Evolutionary conservation across 2,329 filamentous ascomycete species (phyloP).

Genomic region (Colletotrichum musicola): DNA sequence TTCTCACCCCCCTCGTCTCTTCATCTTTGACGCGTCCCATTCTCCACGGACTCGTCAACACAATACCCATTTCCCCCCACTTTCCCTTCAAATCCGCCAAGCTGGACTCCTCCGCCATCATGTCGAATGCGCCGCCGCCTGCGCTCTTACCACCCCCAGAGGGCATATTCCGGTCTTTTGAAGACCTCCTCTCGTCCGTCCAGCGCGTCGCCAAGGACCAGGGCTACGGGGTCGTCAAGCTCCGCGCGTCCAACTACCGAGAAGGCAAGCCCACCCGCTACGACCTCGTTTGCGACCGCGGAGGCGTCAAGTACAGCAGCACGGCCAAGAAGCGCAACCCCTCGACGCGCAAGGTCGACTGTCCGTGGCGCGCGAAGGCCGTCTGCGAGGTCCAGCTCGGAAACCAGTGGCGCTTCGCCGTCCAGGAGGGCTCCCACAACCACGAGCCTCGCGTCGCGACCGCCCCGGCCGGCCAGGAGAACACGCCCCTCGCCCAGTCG

Average conservation of each 20-base stretch:
- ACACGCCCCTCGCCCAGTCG: slow-evolving; percentile 68
- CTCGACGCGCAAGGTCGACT: slow-evolving; percentile 74
- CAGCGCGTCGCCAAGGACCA: slow-evolving; percentile 73
- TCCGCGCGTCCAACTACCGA: slow-evolving; percentile 73
- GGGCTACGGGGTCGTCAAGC: slow-evolving; percentile 73
- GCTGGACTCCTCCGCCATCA: slow-evolving; percentile 48
- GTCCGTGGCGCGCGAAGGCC: slow-evolving; percentile 73
- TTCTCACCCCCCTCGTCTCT: slow-evolving; percentile 35
- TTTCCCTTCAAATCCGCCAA: slow-evolving; percentile 44
- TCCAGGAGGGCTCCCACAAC: slow-evolving; percentile 72
- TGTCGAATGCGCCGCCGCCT: slow-evolving; percentile 62
- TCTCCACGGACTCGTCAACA: slow-evolving; percentile 30
- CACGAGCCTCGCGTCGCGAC: slow-evolving; percentile 70
- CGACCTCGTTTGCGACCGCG: slow-evolving; percentile 73
- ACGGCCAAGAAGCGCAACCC: slow-evolving; percentile 75
- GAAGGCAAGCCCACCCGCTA: slow-evolving; percentile 73
- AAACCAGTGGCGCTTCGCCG: slow-evolving; percentile 74
- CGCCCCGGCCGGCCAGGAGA: slow-evolving; percentile 67
- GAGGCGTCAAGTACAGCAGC: slow-evolving; percentile 74
- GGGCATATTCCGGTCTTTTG: slow-evolving; percentile 70
- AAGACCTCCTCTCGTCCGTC: slow-evolving; percentile 69
- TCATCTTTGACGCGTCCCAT: slow-evolving; percentile 39
- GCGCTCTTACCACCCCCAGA: slow-evolving; percentile 68
- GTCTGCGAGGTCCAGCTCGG: slow-evolving; percentile 73
- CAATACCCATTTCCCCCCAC: slow-evolving; percentile 39